Evolutionary conservation across 2,329 filamentous ascomycete species (phyloP).

Genomic region (Aspergillus pseudotamarii): DNA sequence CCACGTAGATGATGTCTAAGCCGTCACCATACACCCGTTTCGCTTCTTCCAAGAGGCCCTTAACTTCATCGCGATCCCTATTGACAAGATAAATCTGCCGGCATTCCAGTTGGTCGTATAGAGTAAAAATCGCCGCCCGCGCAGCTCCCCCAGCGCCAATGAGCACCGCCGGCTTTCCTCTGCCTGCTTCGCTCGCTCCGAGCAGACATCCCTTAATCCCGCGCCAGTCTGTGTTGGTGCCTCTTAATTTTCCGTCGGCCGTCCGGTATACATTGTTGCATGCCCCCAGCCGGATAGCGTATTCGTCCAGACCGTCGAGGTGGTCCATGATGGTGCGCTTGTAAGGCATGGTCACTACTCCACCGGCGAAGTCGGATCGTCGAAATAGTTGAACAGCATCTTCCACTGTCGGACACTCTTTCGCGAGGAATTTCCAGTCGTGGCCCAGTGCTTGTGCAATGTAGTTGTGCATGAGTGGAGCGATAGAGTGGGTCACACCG

Average conservation of each 20-base stretch:
- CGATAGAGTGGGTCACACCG: neutral
- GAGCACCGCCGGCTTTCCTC: neutral
- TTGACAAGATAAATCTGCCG: neutral
- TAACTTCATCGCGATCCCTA: neutral
- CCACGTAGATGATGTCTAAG: neutral
- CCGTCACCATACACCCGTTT: neutral
- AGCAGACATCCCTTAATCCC: neutral
- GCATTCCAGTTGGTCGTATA: neutral
- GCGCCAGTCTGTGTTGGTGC: neutral
- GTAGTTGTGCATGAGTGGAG: neutral
- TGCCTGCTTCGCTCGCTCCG: neutral
- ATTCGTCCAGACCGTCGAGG: constrained; percentile 39
- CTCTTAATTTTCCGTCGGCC: neutral
- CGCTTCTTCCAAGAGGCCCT: neutral
- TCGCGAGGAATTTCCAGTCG: neutral
- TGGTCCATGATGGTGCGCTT: constrained; percentile 38
- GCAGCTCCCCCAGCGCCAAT: neutral
- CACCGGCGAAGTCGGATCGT: constrained; percentile 19
- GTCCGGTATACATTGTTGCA: neutral
- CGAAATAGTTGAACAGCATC: neutral
- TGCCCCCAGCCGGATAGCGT: constrained; percentile 19
- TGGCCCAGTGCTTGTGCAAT: neutral
- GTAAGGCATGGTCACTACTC: constrained; percentile 49
- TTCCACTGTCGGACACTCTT: neutral
- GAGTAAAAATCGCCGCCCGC: neutral